Conservation (phyloP, 2,329 filamentous ascomycete genomes). For the Scedosporium apiospermum region DNA sequence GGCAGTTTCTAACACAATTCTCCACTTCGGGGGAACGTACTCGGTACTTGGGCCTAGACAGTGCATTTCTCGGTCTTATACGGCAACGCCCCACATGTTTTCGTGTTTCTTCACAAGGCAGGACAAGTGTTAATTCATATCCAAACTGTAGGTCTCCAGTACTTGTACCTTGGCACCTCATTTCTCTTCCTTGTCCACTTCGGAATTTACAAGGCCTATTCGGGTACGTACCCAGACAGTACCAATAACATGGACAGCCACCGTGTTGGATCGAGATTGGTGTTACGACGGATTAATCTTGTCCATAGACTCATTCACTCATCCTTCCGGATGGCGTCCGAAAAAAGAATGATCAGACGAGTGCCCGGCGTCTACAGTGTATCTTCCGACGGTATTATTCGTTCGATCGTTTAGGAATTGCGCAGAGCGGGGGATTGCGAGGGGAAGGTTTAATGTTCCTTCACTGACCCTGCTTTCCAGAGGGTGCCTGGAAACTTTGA, state of each 20-base stretch:
- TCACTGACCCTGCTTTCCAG: background rate
- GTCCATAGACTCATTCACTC: background rate
- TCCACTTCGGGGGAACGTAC: background rate
- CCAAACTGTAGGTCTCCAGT: background rate
- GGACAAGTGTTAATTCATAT: background rate
- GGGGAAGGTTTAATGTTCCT: background rate
- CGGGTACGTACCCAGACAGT: background rate
- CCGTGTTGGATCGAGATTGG: background rate
- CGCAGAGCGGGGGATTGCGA: background rate
- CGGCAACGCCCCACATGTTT: background rate
- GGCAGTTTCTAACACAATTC: conserved; percentile 2
- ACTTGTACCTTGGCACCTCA: background rate
- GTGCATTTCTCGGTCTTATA: background rate
- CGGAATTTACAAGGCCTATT: background rate
- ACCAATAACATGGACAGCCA: background rate
- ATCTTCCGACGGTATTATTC: background rate
- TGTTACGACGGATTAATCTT: background rate
- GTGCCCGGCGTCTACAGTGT: background rate
- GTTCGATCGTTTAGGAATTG: background rate
- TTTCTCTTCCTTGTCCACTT: background rate
- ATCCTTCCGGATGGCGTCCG: background rate
- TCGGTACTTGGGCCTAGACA: background rate
- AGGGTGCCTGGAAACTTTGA: background rate
- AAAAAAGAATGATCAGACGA: background rate
- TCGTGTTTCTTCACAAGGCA: background rate